A percentile compares a stretch with the other conserved stretches of the same genome.
Conservation (phyloP, 1,284 basidiomycete genomes). For the Sanguinoderma infundibulare region DNA sequence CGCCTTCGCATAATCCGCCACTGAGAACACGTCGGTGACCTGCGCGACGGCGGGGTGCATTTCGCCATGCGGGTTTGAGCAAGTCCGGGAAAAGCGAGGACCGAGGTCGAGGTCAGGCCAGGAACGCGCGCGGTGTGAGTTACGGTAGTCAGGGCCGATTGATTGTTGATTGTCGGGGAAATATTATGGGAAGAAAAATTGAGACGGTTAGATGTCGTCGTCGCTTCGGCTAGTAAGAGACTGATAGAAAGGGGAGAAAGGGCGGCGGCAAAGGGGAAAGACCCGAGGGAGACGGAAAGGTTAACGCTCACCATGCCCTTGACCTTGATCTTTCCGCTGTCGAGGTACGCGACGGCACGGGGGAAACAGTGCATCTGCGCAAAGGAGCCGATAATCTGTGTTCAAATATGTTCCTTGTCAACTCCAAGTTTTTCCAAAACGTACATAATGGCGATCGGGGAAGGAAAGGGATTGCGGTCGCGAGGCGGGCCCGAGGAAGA, state of each 20-base stretch:
- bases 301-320: conserved; percentile 72
- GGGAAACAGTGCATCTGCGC: conserved; percentile 88
- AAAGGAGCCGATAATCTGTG: conserved; percentile 86
- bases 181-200: no score
- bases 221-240: neutral
- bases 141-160: neutral
- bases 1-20: conserved; percentile 81
- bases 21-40: conserved; percentile 75
- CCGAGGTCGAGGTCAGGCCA: neutral
- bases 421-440: neutral
- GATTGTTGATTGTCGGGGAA: neutral
- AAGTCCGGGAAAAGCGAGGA: neutral
- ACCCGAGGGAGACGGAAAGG: neutral
- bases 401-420: neutral
- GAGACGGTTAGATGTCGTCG: neutral
- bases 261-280: neutral
- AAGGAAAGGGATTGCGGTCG: neutral
- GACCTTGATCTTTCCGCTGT: conserved; percentile 80
- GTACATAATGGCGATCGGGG: no score
- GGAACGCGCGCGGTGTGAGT: neutral
- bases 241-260: neutral
- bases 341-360: conserved; percentile 85
- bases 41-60: conserved; percentile 24
- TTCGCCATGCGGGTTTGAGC: neutral
- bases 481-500: neutral